Base-by-base conservation (phyloP, 805 yeast species). In the Blastobotrys parvus region DNA sequence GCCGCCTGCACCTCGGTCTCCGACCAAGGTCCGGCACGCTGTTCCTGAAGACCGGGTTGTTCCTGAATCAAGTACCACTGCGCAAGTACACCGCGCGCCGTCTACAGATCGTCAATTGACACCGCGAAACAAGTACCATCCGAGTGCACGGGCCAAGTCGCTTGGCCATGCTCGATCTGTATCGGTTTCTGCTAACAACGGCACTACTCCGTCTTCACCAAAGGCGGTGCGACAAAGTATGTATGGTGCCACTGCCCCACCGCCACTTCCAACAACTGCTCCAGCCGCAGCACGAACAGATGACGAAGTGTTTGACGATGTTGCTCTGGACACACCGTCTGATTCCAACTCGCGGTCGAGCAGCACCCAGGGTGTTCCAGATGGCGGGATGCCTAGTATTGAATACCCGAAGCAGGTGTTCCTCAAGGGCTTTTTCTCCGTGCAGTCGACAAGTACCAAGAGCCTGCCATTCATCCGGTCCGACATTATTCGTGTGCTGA, bases 391-490 rank as follows among this genome's bases (percentile, higher is more conserved):
- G 96, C 95, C 94, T 21, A 87, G 96, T 0, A 87, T 90, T 60
- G 96, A 89, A 57, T 86, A 79, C 58, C 95, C 96, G 47, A 82
- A 82, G 64, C 89, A 95, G 1, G 72, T 89, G 51, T 88, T 87
- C 68, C 71, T 89, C 60, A 86, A 88, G 59, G 97, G 97, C 1
- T 89, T 90, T 58, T 89, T 89, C 64, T 80, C 90, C 46, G 97
- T 89, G 39, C 96, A 89, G 64, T 85, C 95, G 1, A 89, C 97
- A 0, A 87, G 96, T 2, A 85, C 95, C 3, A 87, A 87, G 55
- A 92, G 95, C 16, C 70, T 90, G 44, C 89, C 94, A 10, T 83
- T 85, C 49, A 88, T 89, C 45, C 75, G 97, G 43, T 79, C 83
- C 57, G 89, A 84, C 58, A 79, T 89, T 33, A 83, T 89, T 22